Percentiles rank a stretch among this genome's conserved stretches.
These are phyloP conservation scores for Xylaria nigripes DNA, from an alignment of 495 filamentous ascomycete genomes.

Conservation along the genomic window DNA sequence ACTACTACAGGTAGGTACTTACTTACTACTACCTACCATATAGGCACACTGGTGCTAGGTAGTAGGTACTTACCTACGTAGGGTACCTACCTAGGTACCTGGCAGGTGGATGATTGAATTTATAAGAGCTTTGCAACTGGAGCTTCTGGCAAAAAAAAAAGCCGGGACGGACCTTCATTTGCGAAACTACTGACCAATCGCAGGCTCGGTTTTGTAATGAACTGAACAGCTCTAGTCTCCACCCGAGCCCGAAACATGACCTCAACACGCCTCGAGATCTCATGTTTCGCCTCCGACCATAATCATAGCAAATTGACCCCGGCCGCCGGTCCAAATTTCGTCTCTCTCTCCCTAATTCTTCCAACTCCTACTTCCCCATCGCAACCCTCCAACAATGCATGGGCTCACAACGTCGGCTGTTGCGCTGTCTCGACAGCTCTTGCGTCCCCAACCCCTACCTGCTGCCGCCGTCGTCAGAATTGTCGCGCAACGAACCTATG, in stretches of 20 bases:
- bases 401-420: slow-evolving; percentile 28
- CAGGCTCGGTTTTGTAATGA: slow-evolving; percentile 24
- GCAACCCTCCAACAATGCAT: slow-evolving; percentile 21
- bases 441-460: slow-evolving; percentile 21
- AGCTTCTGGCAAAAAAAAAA: not conserved
- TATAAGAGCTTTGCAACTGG: too few species aligned
- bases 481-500: slow-evolving; percentile 50
- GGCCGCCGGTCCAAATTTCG: not conserved
- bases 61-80: too few species aligned
- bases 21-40: too few species aligned
- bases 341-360: slow-evolving; percentile 7
- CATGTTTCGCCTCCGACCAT: slow-evolving; percentile 11
- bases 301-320: slow-evolving; percentile 10
- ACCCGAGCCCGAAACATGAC: slow-evolving; percentile 23
- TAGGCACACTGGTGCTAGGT: too few species aligned
- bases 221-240: slow-evolving; percentile 15
- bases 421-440: slow-evolving; percentile 33
- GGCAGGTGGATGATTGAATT: too few species aligned
- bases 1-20: too few species aligned
- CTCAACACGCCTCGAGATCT: slow-evolving; percentile 14
- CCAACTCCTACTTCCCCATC: slow-evolving; percentile 13
- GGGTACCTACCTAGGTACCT: too few species aligned
- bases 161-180: not conserved
- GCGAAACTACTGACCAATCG: slow-evolving; percentile 16
- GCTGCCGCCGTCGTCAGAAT: slow-evolving; percentile 20